Conservation (phyloP, 306 rosid species). For the Dryas alaskensis region DNA sequence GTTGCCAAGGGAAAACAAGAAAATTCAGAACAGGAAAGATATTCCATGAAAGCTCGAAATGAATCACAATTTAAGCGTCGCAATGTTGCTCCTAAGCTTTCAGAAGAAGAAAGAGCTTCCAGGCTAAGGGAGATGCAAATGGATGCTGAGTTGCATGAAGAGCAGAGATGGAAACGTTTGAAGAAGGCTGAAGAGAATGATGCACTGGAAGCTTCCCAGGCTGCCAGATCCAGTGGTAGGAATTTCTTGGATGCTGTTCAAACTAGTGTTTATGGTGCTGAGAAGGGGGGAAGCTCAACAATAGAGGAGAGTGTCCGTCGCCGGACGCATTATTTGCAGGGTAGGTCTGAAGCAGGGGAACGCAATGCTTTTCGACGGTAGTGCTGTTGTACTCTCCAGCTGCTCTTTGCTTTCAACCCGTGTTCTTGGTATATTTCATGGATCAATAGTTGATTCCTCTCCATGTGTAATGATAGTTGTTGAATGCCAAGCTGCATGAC, state of each 20-base stretch:
- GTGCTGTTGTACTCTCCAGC: background rate
- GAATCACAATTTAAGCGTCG: constrained; percentile 54
- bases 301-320: constrained; percentile 96
- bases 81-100: constrained; percentile 58
- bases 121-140: constrained; percentile 83
- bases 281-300: constrained; percentile 78
- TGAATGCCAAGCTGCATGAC: background rate
- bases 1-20: constrained; percentile 38
- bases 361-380: constrained; percentile 22
- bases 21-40: constrained; percentile 43
- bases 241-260: constrained; percentile 84
- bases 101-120: constrained; percentile 86
- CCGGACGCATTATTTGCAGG: constrained; percentile 81
- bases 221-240: constrained; percentile 38
- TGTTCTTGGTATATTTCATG: background rate
- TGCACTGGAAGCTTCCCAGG: constrained; percentile 52
- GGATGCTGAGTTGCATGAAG: constrained; percentile 94
- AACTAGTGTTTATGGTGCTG: constrained; percentile 78
- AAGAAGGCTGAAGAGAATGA: constrained; percentile 84
- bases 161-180: constrained; percentile 88
- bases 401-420: background rate
- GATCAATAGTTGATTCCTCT: background rate
- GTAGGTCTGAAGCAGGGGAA: constrained; percentile 24
- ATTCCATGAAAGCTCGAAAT: constrained; percentile 34
- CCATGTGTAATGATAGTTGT: background rate